Conservation (phyloP, 2,329 filamentous ascomycete genomes). For the Aspergillus neotritici region DNA sequence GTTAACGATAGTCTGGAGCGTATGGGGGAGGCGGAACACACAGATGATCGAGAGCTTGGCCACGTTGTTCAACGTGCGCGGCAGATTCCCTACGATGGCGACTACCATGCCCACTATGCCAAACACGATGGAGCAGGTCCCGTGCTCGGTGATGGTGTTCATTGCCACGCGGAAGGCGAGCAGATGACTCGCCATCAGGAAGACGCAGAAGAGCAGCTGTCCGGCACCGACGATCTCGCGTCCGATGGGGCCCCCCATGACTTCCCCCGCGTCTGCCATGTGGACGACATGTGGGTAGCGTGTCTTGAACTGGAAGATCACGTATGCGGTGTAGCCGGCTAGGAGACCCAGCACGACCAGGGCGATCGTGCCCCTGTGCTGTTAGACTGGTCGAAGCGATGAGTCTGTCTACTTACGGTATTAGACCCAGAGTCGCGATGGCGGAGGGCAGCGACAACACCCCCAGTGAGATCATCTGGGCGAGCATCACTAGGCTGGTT, state of each 20-base stretch:
- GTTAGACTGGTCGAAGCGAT: background rate
- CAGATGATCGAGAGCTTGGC: slow-evolving; percentile 58
- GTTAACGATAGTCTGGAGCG: slow-evolving; percentile 22
- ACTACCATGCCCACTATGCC: slow-evolving; percentile 54
- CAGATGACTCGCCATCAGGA: slow-evolving; percentile 67
- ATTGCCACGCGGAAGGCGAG: slow-evolving; percentile 66
- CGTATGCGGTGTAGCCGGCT: slow-evolving; percentile 56
- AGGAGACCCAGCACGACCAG: slow-evolving; percentile 50
- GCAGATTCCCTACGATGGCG: slow-evolving; percentile 55
- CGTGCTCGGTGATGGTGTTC: slow-evolving; percentile 57
- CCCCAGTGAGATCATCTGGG: slow-evolving; percentile 55
- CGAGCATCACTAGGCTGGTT: slow-evolving; percentile 46
- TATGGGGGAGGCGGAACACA: slow-evolving; percentile 18
- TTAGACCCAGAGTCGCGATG: slow-evolving; percentile 48
- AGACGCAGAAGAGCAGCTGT: slow-evolving; percentile 60
- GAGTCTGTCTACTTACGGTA: slow-evolving; percentile 36
- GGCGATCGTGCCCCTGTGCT: slow-evolving; percentile 45
- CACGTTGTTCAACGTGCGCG: slow-evolving; percentile 58
- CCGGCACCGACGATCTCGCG: slow-evolving; percentile 58
- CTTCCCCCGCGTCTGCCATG: slow-evolving; percentile 62
- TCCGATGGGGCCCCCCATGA: slow-evolving; percentile 56
- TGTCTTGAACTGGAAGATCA: slow-evolving; percentile 57
- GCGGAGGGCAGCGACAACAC: slow-evolving; percentile 52
- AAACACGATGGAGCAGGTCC: slow-evolving; percentile 60
- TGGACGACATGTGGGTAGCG: slow-evolving; percentile 55